Evolutionary conservation across 768 basidiomycete species (phyloP).

Genomic region (Hortiboletus campestris): DNA sequence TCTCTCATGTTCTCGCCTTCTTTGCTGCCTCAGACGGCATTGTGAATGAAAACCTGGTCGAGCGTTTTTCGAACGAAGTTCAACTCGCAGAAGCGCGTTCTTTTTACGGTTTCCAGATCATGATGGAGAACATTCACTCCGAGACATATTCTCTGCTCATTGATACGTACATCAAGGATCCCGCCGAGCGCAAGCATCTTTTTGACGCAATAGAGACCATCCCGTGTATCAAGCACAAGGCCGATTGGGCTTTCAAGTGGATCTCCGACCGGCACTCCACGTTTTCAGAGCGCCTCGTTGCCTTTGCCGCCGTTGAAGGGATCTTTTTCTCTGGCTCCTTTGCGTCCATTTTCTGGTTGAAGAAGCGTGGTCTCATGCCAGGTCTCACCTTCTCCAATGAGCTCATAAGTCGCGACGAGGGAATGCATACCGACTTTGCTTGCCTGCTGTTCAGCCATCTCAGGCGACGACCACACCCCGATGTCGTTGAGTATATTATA

Average conservation of each 20-base stretch:
- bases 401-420: constrained; percentile 91
- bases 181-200: constrained; percentile 66
- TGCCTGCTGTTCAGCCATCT: constrained; percentile 85
- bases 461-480: constrained; percentile 73
- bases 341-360: constrained; percentile 93
- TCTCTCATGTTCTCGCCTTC: constrained; percentile 90
- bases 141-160: constrained; percentile 96
- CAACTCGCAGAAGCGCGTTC: constrained; percentile 89
- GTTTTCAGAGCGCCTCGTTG: constrained; percentile 87
- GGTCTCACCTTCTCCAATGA: constrained; percentile 94
- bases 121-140: constrained; percentile 98
- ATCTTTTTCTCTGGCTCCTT: constrained; percentile 95
- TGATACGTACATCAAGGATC: constrained; percentile 87
- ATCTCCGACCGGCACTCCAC: constrained; percentile 75
- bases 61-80: constrained; percentile 89
- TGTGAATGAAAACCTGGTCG: constrained; percentile 92
- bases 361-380: constrained; percentile 96
- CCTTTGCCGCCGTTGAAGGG: constrained; percentile 94
- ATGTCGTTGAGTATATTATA: constrained; percentile 69
- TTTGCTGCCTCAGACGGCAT: constrained; percentile 95
- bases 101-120: constrained; percentile 96
- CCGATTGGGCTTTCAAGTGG: constrained; percentile 92
- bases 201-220: constrained; percentile 93
- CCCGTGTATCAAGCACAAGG: constrained; percentile 87
- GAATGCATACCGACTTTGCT: constrained; percentile 95